Evolutionary conservation across 2,329 filamentous ascomycete genomes (phyloP), one percentile per base, ranked within the genome.

Genomic region (Westerdykella aurantiaca): DNA sequence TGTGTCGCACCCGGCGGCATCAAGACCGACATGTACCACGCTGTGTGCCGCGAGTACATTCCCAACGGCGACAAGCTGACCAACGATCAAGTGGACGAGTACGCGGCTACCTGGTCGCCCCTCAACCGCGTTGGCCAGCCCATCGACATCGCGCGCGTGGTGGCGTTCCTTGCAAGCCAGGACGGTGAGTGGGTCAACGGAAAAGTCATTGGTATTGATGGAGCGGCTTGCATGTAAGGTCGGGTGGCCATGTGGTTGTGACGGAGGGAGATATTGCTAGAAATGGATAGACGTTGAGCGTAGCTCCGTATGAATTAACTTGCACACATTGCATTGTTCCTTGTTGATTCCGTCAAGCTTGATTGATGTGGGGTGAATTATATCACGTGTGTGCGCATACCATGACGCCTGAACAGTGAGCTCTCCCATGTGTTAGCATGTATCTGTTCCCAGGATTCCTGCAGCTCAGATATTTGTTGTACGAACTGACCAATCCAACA

Each of bases 141-240:
- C 45, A 78, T 82, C 59, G 82, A 85, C 61, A 79, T 85, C 62
- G 82, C 81, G 49, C 77, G 80, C 48, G 79, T 82, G 14, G 80
- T 82, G 44, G 79, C 76, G 69, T 71, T 79, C 73, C 55, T 82
- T 65, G 62, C 80, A 55, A 66, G 77, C 63, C 68, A 82, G 70
- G 67, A 81, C 66, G 63, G 79, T 63, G 71, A 83, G 59, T 75
- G 61, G 75, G 69, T 76, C 47, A 76, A 76, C 60, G 73, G 73
- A 60, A 76, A 76, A 69, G 70, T 76, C 59, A 72, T 76, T 50
- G 73, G 72, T 49, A 72, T 73, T 43, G 66, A 69, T 41, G 67
- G 67, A 34, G 67, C 66, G 55, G 67, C 67, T 47, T 69, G 66
- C 62, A 69, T 69, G 67, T 69, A 68, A 64, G 39, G 18, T 21